phyloP scores from a whole-genome alignment of 192 early-diverging fungal species.

The Coemansia javaensis region DNA sequence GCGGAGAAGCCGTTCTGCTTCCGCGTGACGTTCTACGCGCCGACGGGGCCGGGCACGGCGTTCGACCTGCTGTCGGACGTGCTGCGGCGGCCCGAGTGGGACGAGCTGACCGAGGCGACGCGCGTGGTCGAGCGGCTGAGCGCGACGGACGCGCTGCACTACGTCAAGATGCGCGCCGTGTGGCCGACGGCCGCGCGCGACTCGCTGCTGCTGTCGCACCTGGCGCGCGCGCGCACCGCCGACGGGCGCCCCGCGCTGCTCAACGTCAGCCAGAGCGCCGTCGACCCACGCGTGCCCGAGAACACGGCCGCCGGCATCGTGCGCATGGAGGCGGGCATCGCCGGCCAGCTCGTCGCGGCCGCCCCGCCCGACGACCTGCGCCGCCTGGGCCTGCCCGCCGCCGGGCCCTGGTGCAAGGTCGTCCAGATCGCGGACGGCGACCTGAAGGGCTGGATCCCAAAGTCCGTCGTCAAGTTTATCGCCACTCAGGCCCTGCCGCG shows the following conservation, averaged over 20 bases:
- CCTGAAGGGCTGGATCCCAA: constrained; percentile 50
- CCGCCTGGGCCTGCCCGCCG: constrained; percentile 6
- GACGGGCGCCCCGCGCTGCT: constrained; percentile 12
- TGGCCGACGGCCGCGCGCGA: constrained; percentile 52
- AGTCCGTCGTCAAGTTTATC: constrained; percentile 49
- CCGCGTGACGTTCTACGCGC: constrained; percentile 32
- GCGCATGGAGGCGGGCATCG: constrained; percentile 50
- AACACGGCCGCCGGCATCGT: constrained; percentile 27
- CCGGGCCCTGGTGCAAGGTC: constrained; percentile 30
- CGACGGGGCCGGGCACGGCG: constrained; percentile 24
- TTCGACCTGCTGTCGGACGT: constrained; percentile 47
- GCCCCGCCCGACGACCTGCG: constrained; percentile 8
- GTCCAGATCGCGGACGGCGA: constrained; percentile 51
- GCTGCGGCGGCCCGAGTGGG: constrained; percentile 44
- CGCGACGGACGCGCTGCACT: constrained; percentile 33
- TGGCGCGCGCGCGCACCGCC: constrained; percentile 3
- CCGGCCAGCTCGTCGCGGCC: constrained; percentile 40
- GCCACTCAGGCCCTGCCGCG: constrained; percentile 51
- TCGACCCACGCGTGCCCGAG: constrained; percentile 31
- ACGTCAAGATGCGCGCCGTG: constrained; percentile 43
- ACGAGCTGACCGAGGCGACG: constrained; percentile 40
- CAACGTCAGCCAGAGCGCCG: constrained; percentile 42
- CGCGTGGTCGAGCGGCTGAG: constrained; percentile 31
- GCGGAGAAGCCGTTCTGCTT: constrained; percentile 38
- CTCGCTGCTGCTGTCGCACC: constrained; percentile 40